Conservation (phyloP, 805 yeast species). For the Gaillardinia entomophila region DNA sequence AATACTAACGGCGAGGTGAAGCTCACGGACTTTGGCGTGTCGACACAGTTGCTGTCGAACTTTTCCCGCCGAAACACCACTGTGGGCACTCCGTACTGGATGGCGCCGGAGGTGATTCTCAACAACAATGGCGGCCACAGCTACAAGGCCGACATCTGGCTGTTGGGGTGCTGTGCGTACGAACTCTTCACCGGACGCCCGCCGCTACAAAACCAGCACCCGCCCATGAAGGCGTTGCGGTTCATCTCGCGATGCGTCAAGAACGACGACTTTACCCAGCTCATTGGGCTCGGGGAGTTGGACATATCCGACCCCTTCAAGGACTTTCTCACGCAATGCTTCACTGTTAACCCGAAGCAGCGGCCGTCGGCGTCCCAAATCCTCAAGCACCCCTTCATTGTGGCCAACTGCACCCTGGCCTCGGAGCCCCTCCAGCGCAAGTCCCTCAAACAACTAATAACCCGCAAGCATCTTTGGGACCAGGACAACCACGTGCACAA, state of each 20-base stretch:
- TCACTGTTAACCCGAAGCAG: constrained; percentile 25
- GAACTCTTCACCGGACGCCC: constrained; percentile 72
- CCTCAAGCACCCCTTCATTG: constrained; percentile 28
- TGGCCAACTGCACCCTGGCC: constrained; percentile 6
- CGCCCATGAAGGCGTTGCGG: constrained; percentile 42
- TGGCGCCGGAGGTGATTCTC: constrained; percentile 57
- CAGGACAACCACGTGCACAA: constrained; percentile 29
- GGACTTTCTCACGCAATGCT: constrained; percentile 30
- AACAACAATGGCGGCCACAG: constrained; percentile 54
- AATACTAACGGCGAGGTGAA: constrained; percentile 34
- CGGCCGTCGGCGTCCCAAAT: constrained; percentile 27
- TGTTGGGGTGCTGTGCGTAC: constrained; percentile 71
- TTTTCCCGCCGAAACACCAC: constrained; percentile 40
- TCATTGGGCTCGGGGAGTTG: constrained; percentile 19
- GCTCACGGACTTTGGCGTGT: constrained; percentile 42
- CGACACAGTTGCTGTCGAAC: constrained; percentile 37
- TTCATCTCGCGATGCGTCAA: constrained; percentile 26
- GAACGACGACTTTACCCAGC: constrained; percentile 22
- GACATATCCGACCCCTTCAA: constrained; percentile 18
- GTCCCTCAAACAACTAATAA: constrained; percentile 23
- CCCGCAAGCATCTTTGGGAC: constrained; percentile 33
- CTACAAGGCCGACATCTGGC: constrained; percentile 71
- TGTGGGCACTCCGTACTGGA: constrained; percentile 59
- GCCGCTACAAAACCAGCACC: constrained; percentile 43
- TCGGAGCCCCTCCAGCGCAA: constrained; percentile 8